These are phyloP conservation scores for Acorus calamus DNA, from an alignment of 106 monocot genomes.

Conservation along the genomic window DNA sequence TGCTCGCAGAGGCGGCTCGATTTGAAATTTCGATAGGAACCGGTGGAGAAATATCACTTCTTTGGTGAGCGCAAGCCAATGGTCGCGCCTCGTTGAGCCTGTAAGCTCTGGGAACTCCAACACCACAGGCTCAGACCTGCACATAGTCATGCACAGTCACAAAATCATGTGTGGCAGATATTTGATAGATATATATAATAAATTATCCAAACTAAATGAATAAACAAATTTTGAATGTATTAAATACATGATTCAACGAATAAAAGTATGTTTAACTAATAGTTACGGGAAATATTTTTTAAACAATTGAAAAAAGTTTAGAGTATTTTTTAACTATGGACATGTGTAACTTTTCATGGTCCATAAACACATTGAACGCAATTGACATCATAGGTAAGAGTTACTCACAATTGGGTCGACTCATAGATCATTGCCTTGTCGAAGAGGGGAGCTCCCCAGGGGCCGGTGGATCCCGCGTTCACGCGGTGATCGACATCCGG, in stretches of 20 bases:
- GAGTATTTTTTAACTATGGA: not conserved
- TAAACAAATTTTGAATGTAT: too few species aligned
- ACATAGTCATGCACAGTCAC: not conserved
- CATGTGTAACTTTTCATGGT: not conserved
- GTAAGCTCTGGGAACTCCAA: constrained; percentile 96
- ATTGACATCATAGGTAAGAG: not conserved
- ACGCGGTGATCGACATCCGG: constrained; percentile 44
- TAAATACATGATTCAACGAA: too few species aligned
- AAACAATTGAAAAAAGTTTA: too few species aligned
- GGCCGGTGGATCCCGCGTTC: constrained; percentile 64
- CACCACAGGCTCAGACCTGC: constrained; percentile 58
- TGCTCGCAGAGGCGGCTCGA: constrained; percentile 29
- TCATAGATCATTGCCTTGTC: constrained; percentile 68
- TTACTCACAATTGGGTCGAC: constrained; percentile 42
- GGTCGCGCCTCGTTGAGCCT: constrained; percentile 78
- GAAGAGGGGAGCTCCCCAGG: constrained; percentile 81
- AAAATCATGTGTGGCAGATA: not conserved
- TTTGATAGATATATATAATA: too few species aligned
- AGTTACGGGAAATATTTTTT: too few species aligned
- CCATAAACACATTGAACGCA: not conserved
- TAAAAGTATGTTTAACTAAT: too few species aligned
- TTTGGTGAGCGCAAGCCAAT: constrained; percentile 67
- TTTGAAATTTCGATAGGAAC: constrained; percentile 48
- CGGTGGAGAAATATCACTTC: constrained; percentile 62
- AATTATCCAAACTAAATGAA: too few species aligned